A percentile compares a stretch with the other conserved stretches of the same genome.
These are phyloP conservation scores for Nakaseomyces nivariensis DNA, from an alignment of 1,139 yeast species.

Conservation along the genomic window DNA sequence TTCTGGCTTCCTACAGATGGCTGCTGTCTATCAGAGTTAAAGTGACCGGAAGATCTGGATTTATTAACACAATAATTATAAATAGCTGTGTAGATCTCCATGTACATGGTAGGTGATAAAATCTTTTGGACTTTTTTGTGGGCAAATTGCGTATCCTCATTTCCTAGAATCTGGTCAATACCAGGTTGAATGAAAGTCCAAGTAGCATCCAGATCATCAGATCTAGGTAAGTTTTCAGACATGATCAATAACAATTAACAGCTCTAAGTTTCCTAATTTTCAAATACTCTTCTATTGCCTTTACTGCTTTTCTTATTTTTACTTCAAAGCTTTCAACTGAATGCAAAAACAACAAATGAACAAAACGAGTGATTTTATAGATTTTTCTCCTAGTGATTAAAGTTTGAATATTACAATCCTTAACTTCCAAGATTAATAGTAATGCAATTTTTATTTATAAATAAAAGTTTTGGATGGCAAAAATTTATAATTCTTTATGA, in stretches of 20 bases:
- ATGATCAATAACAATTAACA: conserved; percentile 10
- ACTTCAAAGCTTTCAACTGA: no score
- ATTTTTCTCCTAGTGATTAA: no score
- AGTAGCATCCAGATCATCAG: conserved; percentile 53
- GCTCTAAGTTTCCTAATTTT: no score
- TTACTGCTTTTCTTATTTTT: no score
- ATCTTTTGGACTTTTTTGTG: conserved; percentile 42
- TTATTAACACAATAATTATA: conserved; percentile 89
- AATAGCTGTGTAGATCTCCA: conserved; percentile 72
- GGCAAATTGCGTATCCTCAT: conserved; percentile 15
- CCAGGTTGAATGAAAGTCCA: conserved; percentile 75
- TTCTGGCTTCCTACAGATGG: conserved; percentile 24
- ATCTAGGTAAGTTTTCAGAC: conserved; percentile 31
- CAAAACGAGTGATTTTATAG: no score
- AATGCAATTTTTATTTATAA: no score
- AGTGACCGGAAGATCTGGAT: conserved; percentile 42
- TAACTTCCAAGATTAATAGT: no score
- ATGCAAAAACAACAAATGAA: no score
- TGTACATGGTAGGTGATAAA: conserved; percentile 62
- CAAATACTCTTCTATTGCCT: no score
- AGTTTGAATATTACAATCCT: no score
- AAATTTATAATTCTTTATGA: no score
- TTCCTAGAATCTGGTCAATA: conserved; percentile 57
- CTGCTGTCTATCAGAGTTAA: conserved; percentile 26
- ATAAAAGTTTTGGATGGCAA: no score